Percentiles rank a stretch among this genome's conserved stretches.
These are phyloP conservation scores for Fusarium keratoplasticum DNA, from an alignment of 2,329 filamentous ascomycete genomes.

Conservation along the genomic window DNA sequence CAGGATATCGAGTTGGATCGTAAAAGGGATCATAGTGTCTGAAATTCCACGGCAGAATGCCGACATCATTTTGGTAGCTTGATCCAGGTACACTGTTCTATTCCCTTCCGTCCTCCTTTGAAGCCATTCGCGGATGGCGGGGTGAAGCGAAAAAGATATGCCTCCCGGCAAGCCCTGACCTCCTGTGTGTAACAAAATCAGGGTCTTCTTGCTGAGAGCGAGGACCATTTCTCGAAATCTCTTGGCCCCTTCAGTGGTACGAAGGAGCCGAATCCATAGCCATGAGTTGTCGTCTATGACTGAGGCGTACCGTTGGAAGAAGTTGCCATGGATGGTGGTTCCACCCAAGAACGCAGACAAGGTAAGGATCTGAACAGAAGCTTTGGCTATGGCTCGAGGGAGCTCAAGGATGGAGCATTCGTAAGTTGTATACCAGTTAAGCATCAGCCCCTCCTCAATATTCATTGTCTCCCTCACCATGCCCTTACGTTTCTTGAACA, in stretches of 20 bases:
- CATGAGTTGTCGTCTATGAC: background rate
- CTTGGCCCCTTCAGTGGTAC: background rate
- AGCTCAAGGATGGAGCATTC: background rate
- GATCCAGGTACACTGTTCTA: background rate
- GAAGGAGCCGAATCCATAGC: background rate
- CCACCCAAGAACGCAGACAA: background rate
- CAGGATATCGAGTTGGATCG: background rate
- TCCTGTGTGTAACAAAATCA: background rate
- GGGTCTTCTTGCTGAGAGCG: background rate
- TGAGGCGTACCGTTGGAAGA: background rate
- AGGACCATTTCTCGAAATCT: background rate
- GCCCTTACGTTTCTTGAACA: background rate
- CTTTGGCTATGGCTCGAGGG: background rate
- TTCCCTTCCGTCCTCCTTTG: background rate
- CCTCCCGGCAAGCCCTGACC: background rate
- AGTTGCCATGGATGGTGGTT: background rate
- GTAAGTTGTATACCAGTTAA: background rate
- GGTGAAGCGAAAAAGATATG: background rate
- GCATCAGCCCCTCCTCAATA: background rate
- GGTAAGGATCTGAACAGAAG: background rate
- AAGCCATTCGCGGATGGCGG: background rate
- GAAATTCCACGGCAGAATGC: background rate
- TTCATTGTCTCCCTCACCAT: background rate
- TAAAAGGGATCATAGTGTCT: background rate
- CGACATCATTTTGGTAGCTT: background rate